Evolutionary conservation across 2,329 filamentous ascomycete species (phyloP).

Genomic region (Cylindrodendrum hubeiense): DNA sequence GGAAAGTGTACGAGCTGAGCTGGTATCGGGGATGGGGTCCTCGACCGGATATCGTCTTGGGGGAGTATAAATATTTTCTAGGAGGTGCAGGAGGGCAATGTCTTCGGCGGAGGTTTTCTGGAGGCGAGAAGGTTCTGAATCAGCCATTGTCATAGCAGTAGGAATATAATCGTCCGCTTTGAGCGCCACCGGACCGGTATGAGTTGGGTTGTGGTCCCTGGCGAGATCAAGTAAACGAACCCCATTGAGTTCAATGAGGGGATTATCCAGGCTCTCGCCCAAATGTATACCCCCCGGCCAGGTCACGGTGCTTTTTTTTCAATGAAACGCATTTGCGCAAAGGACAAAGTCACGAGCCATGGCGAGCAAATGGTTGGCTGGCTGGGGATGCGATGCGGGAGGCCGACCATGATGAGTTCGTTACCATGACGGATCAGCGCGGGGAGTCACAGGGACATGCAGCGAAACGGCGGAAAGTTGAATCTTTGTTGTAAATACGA

Average conservation of each 20-base stretch:
- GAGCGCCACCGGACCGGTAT: no score
- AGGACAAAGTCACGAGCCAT: background rate
- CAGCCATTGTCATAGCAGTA: background rate
- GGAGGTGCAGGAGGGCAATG: conserved; percentile 30
- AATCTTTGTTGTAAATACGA: background rate
- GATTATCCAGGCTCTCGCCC: background rate
- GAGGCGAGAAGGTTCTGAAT: background rate
- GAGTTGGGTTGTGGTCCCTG: no score
- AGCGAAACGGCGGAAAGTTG: background rate
- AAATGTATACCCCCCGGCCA: background rate
- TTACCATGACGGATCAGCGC: background rate
- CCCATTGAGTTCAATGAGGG: background rate
- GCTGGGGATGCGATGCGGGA: conserved; percentile 24
- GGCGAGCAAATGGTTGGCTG: conserved; percentile 11
- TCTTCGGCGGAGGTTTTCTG: conserved; percentile 20
- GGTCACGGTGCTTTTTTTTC: background rate
- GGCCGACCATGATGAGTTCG: conserved; percentile 29
- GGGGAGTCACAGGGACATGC: background rate
- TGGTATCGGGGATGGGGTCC: background rate
- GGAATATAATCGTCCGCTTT: no score
- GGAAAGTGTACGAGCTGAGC: conserved; percentile 2
- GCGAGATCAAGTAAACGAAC: background rate
- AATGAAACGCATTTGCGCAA: background rate
- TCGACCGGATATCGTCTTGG: background rate
- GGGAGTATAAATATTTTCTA: conserved; percentile 9